Evolutionary conservation across 1,284 basidiomycete species (phyloP), one percentile per base, ranked within the genome.

Genomic region (Ustilago nuda): DNA sequence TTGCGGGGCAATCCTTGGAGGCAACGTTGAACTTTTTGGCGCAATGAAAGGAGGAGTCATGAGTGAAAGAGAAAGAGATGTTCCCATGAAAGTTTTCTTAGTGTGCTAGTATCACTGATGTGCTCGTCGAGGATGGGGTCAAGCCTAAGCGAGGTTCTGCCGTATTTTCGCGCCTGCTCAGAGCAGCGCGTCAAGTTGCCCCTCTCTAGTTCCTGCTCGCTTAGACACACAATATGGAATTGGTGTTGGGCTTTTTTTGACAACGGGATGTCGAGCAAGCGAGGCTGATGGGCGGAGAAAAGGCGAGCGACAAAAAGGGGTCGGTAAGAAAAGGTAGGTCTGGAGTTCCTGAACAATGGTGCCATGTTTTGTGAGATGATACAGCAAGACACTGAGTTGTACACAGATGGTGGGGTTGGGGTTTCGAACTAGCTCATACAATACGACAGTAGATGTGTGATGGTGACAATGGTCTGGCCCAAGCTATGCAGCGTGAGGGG

Each of bases 1-100:
- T 30, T 56, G 53, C 60, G 60, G 60, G 60, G 60, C 53, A 62
- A 62, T 37, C 15, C 36, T 27, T 61, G 60, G 35, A 39, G 52
- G 59, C 41, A 15, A 61, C 52, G 51, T 59, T 59, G 57, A 27
- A 27, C 3, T 48, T 48, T 58, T 50, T 23, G 17, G 30, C 45
- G 32, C 23, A 56, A 43, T 32, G 27, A 33, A 4, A 17, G 19
- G 32, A 51, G 7, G 48, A 27, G 23, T 27, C 23, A 27, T 27
- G 23, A 27, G 48, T 12, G 32, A 8, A 32, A 51, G 27, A 33
- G 23, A 32, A 33, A 53, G 51, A n/a, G n/a, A 33, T 35, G 33
- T 50, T 50, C 48, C 48, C 48, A 50, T 50, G 48, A 50, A 50
- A 50, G 48, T 50, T 50, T 50, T 2, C 27, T 50, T 23, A 50